phyloP scores from a whole-genome alignment of 2,329 filamentous ascomycete genomes.

The Saccharata proteae region DNA sequence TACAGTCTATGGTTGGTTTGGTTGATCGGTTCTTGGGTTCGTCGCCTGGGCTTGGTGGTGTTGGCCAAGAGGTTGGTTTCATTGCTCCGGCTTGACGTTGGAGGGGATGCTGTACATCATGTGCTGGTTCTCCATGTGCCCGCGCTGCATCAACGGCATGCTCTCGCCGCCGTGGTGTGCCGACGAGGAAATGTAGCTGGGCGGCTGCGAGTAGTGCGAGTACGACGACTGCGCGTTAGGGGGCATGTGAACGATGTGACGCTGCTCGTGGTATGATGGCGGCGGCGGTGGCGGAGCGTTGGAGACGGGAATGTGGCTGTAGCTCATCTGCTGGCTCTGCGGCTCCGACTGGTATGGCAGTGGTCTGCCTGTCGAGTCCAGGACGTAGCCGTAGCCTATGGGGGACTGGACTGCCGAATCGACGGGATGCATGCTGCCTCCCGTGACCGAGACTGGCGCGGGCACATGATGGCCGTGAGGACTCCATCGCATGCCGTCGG shows the following conservation, averaged over 20 bases:
- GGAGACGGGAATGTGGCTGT: slow-evolving; percentile 18
- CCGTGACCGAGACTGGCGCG: slow-evolving; percentile 21
- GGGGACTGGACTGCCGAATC: slow-evolving; percentile 7
- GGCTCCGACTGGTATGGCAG: slow-evolving; percentile 27
- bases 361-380: slow-evolving; percentile 25
- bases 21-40: slow-evolving; percentile 2
- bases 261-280: slow-evolving; percentile 20
- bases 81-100: slow-evolving; percentile 27
- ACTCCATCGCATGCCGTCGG: slow-evolving; percentile 22
- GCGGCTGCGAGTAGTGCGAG: slow-evolving; percentile 15
- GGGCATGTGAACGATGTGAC: slow-evolving; percentile 22
- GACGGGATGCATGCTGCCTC: slow-evolving; percentile 10
- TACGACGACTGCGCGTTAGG: slow-evolving; percentile 17
- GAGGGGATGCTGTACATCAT: slow-evolving; percentile 28
- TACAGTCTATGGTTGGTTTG: background rate
- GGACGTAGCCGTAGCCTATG: slow-evolving; percentile 16
- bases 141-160: slow-evolving; percentile 23
- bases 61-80: background rate
- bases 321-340: slow-evolving; percentile 17
- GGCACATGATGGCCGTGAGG: slow-evolving; percentile 19
- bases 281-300: slow-evolving; percentile 24
- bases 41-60: slow-evolving; percentile 1
- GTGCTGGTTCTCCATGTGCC: slow-evolving; percentile 15
- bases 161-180: slow-evolving; percentile 7
- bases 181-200: slow-evolving; percentile 8